These are phyloP conservation scores for Citeromyces nyonsensis DNA, from an alignment of 805 yeast species.

Conservation along the genomic window DNA sequence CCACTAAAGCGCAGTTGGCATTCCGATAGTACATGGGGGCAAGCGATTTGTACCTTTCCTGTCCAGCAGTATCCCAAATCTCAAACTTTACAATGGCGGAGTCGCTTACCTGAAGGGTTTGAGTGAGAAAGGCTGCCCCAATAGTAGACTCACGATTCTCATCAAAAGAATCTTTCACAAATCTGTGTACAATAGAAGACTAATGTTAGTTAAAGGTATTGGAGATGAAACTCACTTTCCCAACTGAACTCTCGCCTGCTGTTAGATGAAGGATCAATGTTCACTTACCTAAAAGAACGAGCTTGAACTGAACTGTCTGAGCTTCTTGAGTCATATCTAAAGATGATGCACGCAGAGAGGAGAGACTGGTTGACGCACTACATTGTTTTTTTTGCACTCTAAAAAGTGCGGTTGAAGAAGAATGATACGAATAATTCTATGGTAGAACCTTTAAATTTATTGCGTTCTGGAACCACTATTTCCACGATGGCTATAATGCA, in stretches of 20 bases:
- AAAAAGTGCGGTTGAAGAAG: no score
- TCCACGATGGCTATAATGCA: no score
- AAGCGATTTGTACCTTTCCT: conserved; percentile 60
- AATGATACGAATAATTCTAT: no score
- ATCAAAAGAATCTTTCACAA: conserved; percentile 60
- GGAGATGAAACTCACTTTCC: conserved; percentile 18
- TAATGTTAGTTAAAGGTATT: conserved; percentile 2
- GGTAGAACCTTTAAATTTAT: no score
- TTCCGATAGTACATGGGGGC: conserved; percentile 79
- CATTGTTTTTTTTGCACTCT: not conserved
- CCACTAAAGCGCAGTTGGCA: conserved; percentile 69
- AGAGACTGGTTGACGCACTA: no score
- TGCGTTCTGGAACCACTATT: no score
- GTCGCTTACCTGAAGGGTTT: conserved; percentile 39
- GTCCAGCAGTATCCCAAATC: conserved; percentile 85
- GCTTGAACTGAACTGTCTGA: conserved; percentile 37
- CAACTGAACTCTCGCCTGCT: conserved; percentile 55
- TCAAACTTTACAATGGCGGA: conserved; percentile 50
- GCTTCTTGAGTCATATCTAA: conserved; percentile 5
- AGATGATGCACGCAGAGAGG: no score
- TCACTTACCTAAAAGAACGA: conserved; percentile 31
- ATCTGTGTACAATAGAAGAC: conserved; percentile 51
- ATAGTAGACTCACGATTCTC: conserved; percentile 67
- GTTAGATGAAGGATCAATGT: not conserved
- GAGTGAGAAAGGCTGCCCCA: conserved; percentile 75